phyloP scores from a whole-genome alignment of 805 yeast species.

The Monosporozyma solicola region DNA sequence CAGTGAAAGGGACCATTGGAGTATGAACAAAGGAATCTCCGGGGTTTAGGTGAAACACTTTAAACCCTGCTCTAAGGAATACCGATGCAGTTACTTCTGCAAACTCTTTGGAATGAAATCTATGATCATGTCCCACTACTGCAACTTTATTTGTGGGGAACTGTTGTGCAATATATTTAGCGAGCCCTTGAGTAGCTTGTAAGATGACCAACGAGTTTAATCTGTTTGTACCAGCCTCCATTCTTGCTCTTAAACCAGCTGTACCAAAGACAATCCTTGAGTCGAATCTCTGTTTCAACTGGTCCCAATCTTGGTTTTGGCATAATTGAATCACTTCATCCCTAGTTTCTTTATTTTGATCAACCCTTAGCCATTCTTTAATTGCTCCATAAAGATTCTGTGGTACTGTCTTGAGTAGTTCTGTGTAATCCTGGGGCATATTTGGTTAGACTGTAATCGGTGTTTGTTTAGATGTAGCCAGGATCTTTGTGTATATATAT shows the following conservation, averaged over 20 bases:
- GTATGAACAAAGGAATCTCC: constrained; percentile 51
- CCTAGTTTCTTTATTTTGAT: constrained; percentile 39
- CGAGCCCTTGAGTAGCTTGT: constrained; percentile 84
- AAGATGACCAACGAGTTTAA: constrained; percentile 84
- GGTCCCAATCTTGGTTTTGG: constrained; percentile 30
- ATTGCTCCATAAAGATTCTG: constrained; percentile 9
- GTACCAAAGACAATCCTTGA: constrained; percentile 80
- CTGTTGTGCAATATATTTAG: constrained; percentile 36
- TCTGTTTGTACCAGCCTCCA: constrained; percentile 86
- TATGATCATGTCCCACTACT: constrained; percentile 88
- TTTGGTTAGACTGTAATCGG: background rate
- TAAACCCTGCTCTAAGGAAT: constrained; percentile 58
- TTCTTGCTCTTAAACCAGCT: constrained; percentile 78
- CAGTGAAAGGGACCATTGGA: constrained; percentile 86
- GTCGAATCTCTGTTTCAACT: constrained; percentile 44
- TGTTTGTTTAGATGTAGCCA: background rate
- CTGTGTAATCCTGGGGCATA: background rate
- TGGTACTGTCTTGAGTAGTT: background rate
- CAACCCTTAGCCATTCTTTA: constrained; percentile 24
- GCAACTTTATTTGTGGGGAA: constrained; percentile 26
- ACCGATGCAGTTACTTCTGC: constrained; percentile 73
- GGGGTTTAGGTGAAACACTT: constrained; percentile 49
- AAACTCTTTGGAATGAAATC: constrained; percentile 69
- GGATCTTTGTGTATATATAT: background rate
- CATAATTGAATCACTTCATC: constrained; percentile 45